Conservation (phyloP, 768 basidiomycete genomes). For the Cubamyces sp. region DNA sequence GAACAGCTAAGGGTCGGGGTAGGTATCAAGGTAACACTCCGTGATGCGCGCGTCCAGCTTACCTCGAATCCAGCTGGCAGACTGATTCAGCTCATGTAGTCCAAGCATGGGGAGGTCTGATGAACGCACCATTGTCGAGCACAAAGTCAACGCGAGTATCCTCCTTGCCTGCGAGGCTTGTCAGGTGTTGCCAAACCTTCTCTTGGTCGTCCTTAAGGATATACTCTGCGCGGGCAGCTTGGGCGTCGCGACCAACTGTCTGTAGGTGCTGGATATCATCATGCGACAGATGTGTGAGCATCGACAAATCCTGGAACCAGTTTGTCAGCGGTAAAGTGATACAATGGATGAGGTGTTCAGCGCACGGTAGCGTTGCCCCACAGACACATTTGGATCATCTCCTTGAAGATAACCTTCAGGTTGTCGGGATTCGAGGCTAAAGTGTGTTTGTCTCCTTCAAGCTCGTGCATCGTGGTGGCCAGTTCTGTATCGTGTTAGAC, state of each 20-base stretch:
- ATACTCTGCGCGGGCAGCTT: conserved; percentile 71
- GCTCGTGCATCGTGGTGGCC: conserved; percentile 69
- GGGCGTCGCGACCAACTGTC: conserved; percentile 78
- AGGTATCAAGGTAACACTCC: no score
- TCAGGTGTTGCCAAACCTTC: conserved; percentile 73
- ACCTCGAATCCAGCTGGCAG: conserved; percentile 88
- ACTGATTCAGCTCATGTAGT: background rate
- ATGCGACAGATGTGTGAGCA: conserved; percentile 83
- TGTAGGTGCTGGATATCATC: conserved; percentile 86
- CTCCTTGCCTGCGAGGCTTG: conserved; percentile 47
- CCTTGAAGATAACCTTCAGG: conserved; percentile 68
- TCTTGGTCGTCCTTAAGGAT: conserved; percentile 87
- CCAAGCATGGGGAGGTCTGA: background rate
- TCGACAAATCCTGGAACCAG: conserved; percentile 77
- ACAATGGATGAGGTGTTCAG: no score
- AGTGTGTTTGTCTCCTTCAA: conserved; percentile 53
- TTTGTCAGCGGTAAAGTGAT: background rate
- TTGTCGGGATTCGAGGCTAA: conserved; percentile 54
- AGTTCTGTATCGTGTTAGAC: conserved; percentile 53
- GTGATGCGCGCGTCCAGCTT: conserved; percentile 10
- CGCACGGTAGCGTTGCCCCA: conserved; percentile 95
- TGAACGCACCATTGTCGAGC: conserved; percentile 78
- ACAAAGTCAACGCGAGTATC: conserved; percentile 77
- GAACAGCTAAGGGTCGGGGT: conserved; percentile 60
- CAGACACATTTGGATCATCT: conserved; percentile 90